Evolutionary conservation across 192 early-diverging fungal genomes (phyloP).

Genomic region (Cladochytrium replicatum): DNA sequence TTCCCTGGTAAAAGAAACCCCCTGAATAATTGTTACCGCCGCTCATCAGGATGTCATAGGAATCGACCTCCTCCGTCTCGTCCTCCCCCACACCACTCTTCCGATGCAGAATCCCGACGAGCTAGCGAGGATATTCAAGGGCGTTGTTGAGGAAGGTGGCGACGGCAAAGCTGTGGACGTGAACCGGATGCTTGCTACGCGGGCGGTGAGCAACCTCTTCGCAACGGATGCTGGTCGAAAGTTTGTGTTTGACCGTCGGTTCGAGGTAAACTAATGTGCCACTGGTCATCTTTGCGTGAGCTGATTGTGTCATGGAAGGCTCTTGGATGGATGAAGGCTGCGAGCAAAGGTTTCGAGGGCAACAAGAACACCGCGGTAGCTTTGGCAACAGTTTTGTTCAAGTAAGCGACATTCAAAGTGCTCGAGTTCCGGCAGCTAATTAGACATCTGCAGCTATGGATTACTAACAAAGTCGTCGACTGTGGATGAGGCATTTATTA

Average conservation of each 20-base stretch:
- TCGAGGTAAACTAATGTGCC: no score
- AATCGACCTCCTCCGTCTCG: constrained; percentile 74
- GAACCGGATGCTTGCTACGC: constrained; percentile 7
- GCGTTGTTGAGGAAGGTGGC: background rate
- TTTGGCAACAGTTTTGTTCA: background rate
- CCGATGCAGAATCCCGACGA: background rate
- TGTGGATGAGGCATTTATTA: background rate
- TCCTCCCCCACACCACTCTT: constrained; percentile 38
- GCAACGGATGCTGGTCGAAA: no score
- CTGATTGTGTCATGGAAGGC: background rate
- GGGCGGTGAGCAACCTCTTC: constrained; percentile 2
- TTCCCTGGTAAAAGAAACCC: constrained; percentile 54
- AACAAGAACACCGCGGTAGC: background rate
- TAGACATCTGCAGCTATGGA: background rate
- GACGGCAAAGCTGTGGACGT: constrained; percentile 1
- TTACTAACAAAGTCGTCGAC: background rate
- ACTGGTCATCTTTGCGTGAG: background rate
- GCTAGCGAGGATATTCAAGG: background rate
- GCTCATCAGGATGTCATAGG: constrained; percentile 3
- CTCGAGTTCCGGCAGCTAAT: background rate
- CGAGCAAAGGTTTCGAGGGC: background rate
- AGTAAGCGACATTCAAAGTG: background rate
- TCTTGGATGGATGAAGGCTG: background rate
- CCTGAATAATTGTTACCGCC: background rate
- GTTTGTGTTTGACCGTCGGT: no score